These are phyloP conservation scores for Parasarocladium wereldwijsianum DNA, from an alignment of 2,329 filamentous ascomycete genomes.

Conservation along the genomic window DNA sequence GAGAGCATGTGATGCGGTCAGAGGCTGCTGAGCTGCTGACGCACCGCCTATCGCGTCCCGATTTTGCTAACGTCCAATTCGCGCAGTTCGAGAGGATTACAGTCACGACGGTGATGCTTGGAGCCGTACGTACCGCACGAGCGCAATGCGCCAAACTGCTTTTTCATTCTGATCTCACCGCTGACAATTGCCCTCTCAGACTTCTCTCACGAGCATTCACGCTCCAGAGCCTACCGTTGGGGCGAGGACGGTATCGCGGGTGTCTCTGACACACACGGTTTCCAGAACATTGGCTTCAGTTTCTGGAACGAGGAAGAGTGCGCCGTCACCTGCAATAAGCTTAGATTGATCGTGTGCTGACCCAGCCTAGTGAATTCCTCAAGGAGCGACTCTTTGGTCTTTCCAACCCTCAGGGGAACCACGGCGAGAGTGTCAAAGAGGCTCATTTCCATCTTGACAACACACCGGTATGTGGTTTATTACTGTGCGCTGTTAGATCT, in stretches of 20 bases:
- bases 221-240: slow-evolving; percentile 83
- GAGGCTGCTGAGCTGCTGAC: slow-evolving; percentile 12
- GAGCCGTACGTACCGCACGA: slow-evolving; percentile 55
- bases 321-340: slow-evolving; percentile 7
- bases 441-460: slow-evolving; percentile 95
- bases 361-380: slow-evolving; percentile 56
- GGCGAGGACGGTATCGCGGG: slow-evolving; percentile 95
- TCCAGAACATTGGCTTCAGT: slow-evolving; percentile 85
- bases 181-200: slow-evolving; percentile 35
- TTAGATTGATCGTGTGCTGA: slow-evolving; percentile 19
- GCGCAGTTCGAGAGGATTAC: slow-evolving; percentile 77
- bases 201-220: slow-evolving; percentile 85
- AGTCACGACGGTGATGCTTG: slow-evolving; percentile 81
- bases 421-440: slow-evolving; percentile 94
- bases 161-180: slow-evolving; percentile 1
- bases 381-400: slow-evolving; percentile 92
- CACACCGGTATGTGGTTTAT: slow-evolving; percentile 47
- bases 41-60: too few relatives aligned
- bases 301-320: slow-evolving; percentile 98
- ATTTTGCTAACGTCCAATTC: too few relatives aligned
- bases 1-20: slow-evolving; percentile 3
- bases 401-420: slow-evolving; percentile 92
- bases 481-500: too few relatives aligned
- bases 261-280: slow-evolving; percentile 78
- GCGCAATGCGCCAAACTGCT: not conserved